Base-by-base conservation (phyloP, 768 basidiomycete genomes). In the Tylopilus sp. region DNA sequence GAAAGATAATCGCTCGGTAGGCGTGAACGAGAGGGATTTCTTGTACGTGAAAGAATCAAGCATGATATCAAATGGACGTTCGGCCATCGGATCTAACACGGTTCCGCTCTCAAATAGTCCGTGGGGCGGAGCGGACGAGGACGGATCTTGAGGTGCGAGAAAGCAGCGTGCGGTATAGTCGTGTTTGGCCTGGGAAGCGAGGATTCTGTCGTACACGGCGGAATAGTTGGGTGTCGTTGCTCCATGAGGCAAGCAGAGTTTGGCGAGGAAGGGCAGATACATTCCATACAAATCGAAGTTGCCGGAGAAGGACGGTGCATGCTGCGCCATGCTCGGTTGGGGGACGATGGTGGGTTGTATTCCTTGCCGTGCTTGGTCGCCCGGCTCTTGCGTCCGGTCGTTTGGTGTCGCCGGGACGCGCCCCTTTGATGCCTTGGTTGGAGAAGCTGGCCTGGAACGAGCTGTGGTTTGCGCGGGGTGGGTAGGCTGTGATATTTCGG, bases 241-340 rank as follows among this genome's bases (percentile, higher is more conserved):
- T 14, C 64, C 67, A 4, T 50, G 28, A 1, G 73, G 71, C 14
- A 66, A 48, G 57, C 68, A 75, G 36, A 67, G 63, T 22, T 65
- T 67, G 55, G 58, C 46, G 26, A 75, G 68, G 56, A 69, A 71
- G 3, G 72, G 69, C 22, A 76, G 58, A 36, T 67, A 64, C 73
- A 74, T 75, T 17, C 62, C 64, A 50, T 76, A 75, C 30, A 75
- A 40, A 60, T 75, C 75, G 38, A 76, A 74, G 37, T 67, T 74
- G 6, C 75, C 74, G 8, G 64, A 61, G 22, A 70, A 58, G 11
- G 45, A 40, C 3, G 61, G 62, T 12, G 45, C 19, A n/a, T 31
- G 53, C 4, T 51, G 40, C 29, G 55, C 14, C n/a, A 45, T n/a
- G 31, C 12, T 25, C 13, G 49, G 55, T 36, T 61, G 59, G 2